A percentile compares a stretch with the other conserved stretches of the same genome.
These are phyloP conservation scores for Poterioochromonas sp. DNA, from an alignment of 352 stramenopile species.

Conservation along the genomic window DNA sequence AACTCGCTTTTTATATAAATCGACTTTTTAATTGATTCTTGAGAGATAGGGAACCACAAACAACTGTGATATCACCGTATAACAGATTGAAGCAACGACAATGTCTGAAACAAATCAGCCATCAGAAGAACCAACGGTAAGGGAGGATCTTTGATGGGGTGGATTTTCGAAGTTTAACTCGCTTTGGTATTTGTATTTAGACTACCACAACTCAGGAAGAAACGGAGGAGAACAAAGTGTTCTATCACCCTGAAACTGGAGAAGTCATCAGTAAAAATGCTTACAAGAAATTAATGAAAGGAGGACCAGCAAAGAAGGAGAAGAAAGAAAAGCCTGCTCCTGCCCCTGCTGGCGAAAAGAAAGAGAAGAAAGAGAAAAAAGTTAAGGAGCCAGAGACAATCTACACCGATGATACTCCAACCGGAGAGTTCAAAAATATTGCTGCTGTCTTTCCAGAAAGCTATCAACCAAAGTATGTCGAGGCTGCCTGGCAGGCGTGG, in stretches of 20 bases:
- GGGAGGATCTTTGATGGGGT: no score
- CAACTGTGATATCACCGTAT: no score
- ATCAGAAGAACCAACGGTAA: no score
- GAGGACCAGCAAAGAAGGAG: slow-evolving; percentile 37
- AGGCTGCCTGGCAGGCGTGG: slow-evolving; percentile 96
- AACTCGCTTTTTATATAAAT: no score
- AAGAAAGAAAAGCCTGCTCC: slow-evolving; percentile 30
- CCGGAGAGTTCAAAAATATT: slow-evolving; percentile 44
- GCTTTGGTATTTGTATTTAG: no score
- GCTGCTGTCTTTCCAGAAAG: slow-evolving; percentile 39
- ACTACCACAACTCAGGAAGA: no score
- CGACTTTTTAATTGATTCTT: no score
- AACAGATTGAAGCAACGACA: no score
- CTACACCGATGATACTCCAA: slow-evolving; percentile 22
- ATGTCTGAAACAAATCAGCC: no score
- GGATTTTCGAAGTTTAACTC: no score
- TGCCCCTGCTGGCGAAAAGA: slow-evolving; percentile 6
- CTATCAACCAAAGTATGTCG: slow-evolving; percentile 93
- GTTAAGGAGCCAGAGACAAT: slow-evolving; percentile 21
- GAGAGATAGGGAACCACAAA: no score
- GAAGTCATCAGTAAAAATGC: slow-evolving; percentile 29
- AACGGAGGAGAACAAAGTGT: background rate
- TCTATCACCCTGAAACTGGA: slow-evolving; percentile 21
- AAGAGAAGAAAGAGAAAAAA: slow-evolving; percentile 36
- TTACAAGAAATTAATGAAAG: slow-evolving; percentile 9